phyloP scores from a whole-genome alignment of 2,329 filamentous ascomycete genomes.

The Gliomastix tumulicola region DNA sequence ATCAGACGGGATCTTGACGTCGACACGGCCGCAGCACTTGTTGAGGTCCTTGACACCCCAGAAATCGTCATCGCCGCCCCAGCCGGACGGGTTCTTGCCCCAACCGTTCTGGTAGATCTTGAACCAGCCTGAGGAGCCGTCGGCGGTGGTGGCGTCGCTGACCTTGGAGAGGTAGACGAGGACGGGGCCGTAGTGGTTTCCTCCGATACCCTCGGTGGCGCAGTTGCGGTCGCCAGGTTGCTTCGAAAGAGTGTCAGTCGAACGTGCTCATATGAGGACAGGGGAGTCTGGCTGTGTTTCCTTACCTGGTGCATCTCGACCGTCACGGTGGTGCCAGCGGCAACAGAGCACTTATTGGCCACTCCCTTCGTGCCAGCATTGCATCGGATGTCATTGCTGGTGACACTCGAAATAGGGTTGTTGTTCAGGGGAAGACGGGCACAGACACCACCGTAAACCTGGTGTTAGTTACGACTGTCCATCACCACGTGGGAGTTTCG shows the following conservation, averaged over 20 bases:
- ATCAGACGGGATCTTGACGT: conserved; percentile 33
- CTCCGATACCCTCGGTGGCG: conserved; percentile 41
- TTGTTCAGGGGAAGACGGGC: conserved; percentile 42
- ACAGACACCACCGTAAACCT: conserved; percentile 28
- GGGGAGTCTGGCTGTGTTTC: conserved; percentile 1
- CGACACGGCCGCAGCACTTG: conserved; percentile 30
- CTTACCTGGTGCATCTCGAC: conserved; percentile 48
- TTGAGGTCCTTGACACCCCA: conserved; percentile 35
- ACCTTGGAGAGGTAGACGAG: conserved; percentile 45
- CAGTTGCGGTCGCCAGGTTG: conserved; percentile 36
- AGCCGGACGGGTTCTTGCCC: conserved; percentile 16
- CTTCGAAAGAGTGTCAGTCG: neutral
- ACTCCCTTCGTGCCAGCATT: conserved; percentile 30
- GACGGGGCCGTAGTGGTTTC: conserved; percentile 46
- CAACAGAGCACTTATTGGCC: conserved; percentile 35
- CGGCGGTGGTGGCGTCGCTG: conserved; percentile 33
- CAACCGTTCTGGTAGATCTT: conserved; percentile 44
- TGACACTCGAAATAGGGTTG: conserved; percentile 39
- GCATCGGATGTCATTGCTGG: conserved; percentile 33
- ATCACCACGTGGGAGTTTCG: neutral
- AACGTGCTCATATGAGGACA: neutral
- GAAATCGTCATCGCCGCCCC: conserved; percentile 32
- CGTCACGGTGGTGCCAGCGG: conserved; percentile 39
- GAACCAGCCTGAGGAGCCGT: conserved; percentile 38
- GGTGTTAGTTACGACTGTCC: conserved; percentile 10